Evolutionary conservation across 331 rosid species (phyloP), one percentile per base, ranked within the genome.

Genomic region (Rosa hybrid): DNA sequence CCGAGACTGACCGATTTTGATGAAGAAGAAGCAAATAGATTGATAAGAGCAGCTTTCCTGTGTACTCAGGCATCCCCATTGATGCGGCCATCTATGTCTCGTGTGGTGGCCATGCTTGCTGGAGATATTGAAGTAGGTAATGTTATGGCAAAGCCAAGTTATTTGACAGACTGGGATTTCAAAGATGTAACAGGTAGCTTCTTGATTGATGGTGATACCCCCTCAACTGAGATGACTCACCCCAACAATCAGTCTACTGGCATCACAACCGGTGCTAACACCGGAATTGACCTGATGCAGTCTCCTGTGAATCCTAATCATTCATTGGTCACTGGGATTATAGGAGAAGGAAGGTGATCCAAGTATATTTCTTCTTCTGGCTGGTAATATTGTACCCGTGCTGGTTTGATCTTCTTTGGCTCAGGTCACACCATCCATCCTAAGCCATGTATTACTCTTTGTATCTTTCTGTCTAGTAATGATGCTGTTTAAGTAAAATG

Each of bases 41-140:
- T 83, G 74, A 79, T 79, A 39, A 69, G 16, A 59, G 63, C 12
- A 72, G 83, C 83, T 23, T 77, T 83, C 53, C 5, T 78, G 42
- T 83, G 86, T 80, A 83, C 86, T 25, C 86, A 83, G 14, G 86
- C 80, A 17, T 74, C 86, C 4, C 65, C 86, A 14, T 13, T 46
- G 42, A 41, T 75, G 78, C 76, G 86, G n/a, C 86, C 86, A 8
- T 42, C 83, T 1, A 83, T 83, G 86, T 83, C 86, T 4, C 83
- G 86, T 0, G 74, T 83, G 23, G 81, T 83, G 68, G 77, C 74
- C 56, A 83, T 83, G 81, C 83, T 83, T n/a, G 11, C 77, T 0
- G 81, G 86, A 59, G 81, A 79, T 48, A 48, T 63, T 48, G 86
- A 68, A 72, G 50, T 60, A 6, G 77, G 74, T 57, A 68, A 68